Base-by-base conservation (phyloP, 2,329 filamentous ascomycete species). In the Talaromyces marneffei region DNA sequence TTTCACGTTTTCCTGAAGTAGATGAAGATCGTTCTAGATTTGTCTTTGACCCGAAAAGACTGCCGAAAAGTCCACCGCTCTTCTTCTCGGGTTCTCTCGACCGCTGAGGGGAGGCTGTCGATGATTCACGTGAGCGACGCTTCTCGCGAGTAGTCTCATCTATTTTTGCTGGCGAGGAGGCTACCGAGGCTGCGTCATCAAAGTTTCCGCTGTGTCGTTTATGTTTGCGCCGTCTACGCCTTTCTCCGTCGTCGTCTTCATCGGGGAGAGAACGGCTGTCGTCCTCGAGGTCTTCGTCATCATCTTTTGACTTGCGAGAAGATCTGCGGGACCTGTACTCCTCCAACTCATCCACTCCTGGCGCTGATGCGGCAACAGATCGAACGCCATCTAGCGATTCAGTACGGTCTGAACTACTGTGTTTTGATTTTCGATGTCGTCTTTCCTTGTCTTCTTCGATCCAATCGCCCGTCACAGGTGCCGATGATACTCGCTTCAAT, bases 141-240 rank as follows among this genome's bases (percentile, higher is more conserved):
- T 72, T 72, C 55, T 72, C 72, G 27, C 66, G 67, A 31, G 66
- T 63, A 31, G 66, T 63, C n/a, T 75, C 71, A 20, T 69, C 69
- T 57, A 71, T 66, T 39, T 67, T 69, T 42, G 69, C 70, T 20
- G 72, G 71, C 2, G 71, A 73, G 31, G 73, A 74, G 5, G 69
- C 66, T 4, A 73, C 70, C 7, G 74, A 77, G 4, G 67, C 66
- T 18, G 71, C 65, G 42, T 78, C 75, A 50, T 79, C 77, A 60
- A 75, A 69, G 27, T 62, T 65, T 29, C 66, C 65, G 37, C 62
- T 66, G 31, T 69, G 66, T 3, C 66, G 64, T 57, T 66, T 65
- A 6, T 68, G 69, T n/a, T 66, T 65, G 40, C 66, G 69, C 52
- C 67, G 67, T 63, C 66, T 70, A 16, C 66, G 68, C 29, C 65